Evolutionary conservation across 768 basidiomycete genomes (phyloP).

Genomic region (Russula ochroleuca): DNA sequence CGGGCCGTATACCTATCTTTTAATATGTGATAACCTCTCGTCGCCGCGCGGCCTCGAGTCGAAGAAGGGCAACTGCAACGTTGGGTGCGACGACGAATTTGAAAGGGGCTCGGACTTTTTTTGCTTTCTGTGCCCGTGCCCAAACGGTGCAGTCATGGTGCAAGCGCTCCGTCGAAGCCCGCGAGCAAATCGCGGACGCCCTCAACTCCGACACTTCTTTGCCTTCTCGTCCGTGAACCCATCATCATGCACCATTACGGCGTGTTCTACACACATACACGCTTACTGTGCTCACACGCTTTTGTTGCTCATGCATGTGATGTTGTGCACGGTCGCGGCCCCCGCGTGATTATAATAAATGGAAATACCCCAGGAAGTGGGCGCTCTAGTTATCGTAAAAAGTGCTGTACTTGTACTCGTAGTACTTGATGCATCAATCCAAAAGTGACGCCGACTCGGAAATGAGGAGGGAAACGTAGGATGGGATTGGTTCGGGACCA

Average conservation of each 20-base stretch:
- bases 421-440: neutral
- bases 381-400: neutral
- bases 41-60: neutral
- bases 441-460: neutral
- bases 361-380: neutral
- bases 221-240: no score
- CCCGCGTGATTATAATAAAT: neutral
- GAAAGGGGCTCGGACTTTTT: neutral
- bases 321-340: neutral
- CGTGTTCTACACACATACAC: neutral
- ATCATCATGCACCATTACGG: neutral
- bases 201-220: neutral
- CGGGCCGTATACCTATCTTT: neutral
- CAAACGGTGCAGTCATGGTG: neutral
- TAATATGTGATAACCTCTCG: neutral
- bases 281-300: neutral
- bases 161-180: neutral
- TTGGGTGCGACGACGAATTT: neutral
- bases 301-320: neutral
- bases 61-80: neutral
- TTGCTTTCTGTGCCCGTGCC: neutral
- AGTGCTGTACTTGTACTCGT: neutral
- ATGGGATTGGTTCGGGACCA: conserved; percentile 3
- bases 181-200: neutral
- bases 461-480: neutral